These are phyloP conservation scores for Monilinia vaccinii-corymbosi DNA, from an alignment of 2,329 filamentous ascomycete genomes.

Conservation along the genomic window DNA sequence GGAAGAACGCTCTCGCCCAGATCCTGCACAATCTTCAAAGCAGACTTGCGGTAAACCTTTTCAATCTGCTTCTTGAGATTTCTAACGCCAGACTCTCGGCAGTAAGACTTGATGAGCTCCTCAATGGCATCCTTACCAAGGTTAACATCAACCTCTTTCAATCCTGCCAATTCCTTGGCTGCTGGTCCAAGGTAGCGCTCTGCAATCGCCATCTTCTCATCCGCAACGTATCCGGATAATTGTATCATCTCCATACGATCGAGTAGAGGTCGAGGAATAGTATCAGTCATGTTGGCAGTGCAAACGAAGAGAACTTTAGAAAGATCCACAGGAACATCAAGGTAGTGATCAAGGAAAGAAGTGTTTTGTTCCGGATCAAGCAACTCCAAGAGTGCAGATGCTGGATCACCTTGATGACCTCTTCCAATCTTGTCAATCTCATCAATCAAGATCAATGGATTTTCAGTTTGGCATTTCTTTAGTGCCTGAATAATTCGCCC, in stretches of 20 bases:
- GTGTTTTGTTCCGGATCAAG: constrained; percentile 96
- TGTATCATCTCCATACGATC: constrained; percentile 98
- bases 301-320: constrained; percentile 98
- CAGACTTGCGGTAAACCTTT: constrained; percentile 96
- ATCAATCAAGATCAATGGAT: constrained; percentile 91
- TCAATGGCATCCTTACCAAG: constrained; percentile 81
- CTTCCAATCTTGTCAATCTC: constrained; percentile 97
- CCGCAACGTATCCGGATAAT: constrained; percentile 89
- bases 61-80: constrained; percentile 99
- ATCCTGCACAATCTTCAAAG: constrained; percentile 92
- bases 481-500: constrained; percentile 96
- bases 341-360: constrained; percentile 96
- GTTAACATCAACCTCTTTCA: constrained; percentile 86
- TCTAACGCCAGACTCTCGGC: constrained; percentile 90
- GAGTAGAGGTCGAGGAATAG: constrained; percentile 84
- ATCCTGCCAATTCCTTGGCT: constrained; percentile 85
- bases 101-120: constrained; percentile 97
- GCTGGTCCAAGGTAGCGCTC: constrained; percentile 85
- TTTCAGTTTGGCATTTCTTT: constrained; percentile 99
- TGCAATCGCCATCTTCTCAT: constrained; percentile 98
- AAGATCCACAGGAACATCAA: constrained; percentile 94
- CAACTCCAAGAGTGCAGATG: constrained; percentile 85
- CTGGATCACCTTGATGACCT: constrained; percentile 92
- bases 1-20: constrained; percentile 76
- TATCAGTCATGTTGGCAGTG: constrained; percentile 98